Base-by-base conservation (phyloP, 345 rosid genomes). In the Lagerstroemia speciosa region DNA sequence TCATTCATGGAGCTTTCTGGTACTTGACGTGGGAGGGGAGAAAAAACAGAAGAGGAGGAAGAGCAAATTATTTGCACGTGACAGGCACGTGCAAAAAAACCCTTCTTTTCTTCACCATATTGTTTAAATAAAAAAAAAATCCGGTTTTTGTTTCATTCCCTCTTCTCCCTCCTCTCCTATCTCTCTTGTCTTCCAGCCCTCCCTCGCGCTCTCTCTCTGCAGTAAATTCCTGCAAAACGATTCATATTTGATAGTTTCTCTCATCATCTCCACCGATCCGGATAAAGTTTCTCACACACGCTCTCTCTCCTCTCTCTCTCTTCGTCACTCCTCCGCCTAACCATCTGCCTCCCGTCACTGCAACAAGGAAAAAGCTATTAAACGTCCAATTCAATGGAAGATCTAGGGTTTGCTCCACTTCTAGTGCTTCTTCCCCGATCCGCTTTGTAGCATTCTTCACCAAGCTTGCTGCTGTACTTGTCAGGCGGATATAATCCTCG, bases 381-480 rank as follows among this genome's bases (percentile, higher is more conserved):
- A 53, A 32, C 69, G 15, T 67, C 36, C 38, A 30, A 67, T 67
- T 66, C 58, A 36, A 50, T 53, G 71, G 63, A 55, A 70, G 67
- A 70, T 70, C 73, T 70, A 70, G 73, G 73, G 73, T 48, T 70
- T 62, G 24, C 40, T 52, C 67, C 67, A 34, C 50, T 43, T 27
- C 50, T 22, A 37, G 22, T 31, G 65, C 65, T 32, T 22, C 41
- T 12, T 22, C 45, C 26, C 67, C 38, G 66, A 64, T 64, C 66
- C 45, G n/a, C 43, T 19, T 45, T 27, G 15, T 40, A 36, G 22
- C 66, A 53, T 53, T 53, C 60, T 8, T 10, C 29, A 8, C 60
- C 60, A 14, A 2, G 66, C 66, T 64, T 6, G 29, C 66, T 34
- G 19, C 34, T 19, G 27, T 22, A 33, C 16, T 4, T 24, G 6